Base-by-base conservation (phyloP, 345 rosid species). In the Gynandropsis gynandra region DNA sequence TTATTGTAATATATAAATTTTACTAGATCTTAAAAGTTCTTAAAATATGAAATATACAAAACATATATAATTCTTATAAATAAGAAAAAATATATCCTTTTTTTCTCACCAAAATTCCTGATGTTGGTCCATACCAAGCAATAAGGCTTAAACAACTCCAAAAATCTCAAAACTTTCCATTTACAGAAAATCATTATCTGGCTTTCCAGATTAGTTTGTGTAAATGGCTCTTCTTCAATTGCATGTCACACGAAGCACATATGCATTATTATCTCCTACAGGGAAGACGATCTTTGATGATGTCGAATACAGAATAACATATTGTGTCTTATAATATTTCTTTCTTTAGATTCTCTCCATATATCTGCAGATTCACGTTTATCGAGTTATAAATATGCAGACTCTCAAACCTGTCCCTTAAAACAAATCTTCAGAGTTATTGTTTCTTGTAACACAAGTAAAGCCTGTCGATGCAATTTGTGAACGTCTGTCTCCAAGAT, bases 81-180 rank as follows among this genome's bases (percentile, higher is more conserved):
- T n/a, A n/a, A n/a, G n/a, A n/a, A n/a, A n/a, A n/a, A n/a, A n/a
- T n/a, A n/a, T n/a, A n/a, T n/a, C n/a, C n/a, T n/a, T n/a, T n/a
- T n/a, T n/a, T n/a, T n/a, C n/a, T n/a, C n/a, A n/a, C n/a, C n/a
- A 13, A 13, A 1, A 19, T 12, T 8, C 12, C 24, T 36, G 16
- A 52, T 65, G 69, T 31, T 65, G 37, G 54, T 51, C 38, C 49
- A 19, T 18, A 46, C 47, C 4, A 51, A 37, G 54, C 37, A 52
- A 45, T 6, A 7, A 46, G 53, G 40, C 42, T 21, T 49, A 62
- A 57, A 51, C 31, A 51, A 58, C 51, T 29, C 45, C 64, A 13
- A 51, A 39, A 52, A 65, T 51, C 54, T 40, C 29, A 52, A 65
- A 58, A 65, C 60, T 58, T 65, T 52, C 64, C 35, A 12, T 8